A percentile compares a stretch with the other conserved stretches of the same genome.
phyloP scores from a whole-genome alignment of 192 early-diverging fungal species.

The Chytriomyces hyalinus region DNA sequence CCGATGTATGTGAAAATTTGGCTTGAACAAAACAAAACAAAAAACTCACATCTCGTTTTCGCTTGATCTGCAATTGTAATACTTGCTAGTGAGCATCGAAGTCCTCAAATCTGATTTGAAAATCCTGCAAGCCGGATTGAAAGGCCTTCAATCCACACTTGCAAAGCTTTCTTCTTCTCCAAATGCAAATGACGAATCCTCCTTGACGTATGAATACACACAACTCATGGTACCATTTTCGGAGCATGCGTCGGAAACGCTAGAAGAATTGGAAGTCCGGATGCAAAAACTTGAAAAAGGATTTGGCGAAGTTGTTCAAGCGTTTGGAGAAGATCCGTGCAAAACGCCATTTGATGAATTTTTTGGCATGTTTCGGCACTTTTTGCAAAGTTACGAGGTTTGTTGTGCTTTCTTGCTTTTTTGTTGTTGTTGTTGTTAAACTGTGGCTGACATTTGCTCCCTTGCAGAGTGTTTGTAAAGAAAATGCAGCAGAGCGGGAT shows the following conservation, averaged over 20 bases:
- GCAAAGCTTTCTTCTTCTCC: background rate
- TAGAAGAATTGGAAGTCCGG: constrained; percentile 25
- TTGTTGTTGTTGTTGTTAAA: background rate
- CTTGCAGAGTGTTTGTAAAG: constrained; percentile 33
- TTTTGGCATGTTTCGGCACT: constrained; percentile 45
- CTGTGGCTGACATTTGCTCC: constrained; percentile 5
- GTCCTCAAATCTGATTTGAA: constrained; percentile 44
- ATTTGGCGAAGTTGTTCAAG: constrained; percentile 27
- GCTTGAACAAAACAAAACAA: background rate
- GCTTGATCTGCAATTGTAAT: constrained; percentile 5
- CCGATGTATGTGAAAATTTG: constrained; percentile 32
- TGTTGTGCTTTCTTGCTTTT: background rate
- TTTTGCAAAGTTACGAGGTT: constrained; percentile 47
- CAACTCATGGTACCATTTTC: constrained; percentile 39
- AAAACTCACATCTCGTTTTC: background rate
- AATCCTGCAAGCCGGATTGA: constrained; percentile 36
- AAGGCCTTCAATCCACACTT: background rate
- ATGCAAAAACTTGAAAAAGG: constrained; percentile 19
- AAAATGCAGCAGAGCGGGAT: constrained; percentile 41
- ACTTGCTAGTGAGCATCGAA: constrained; percentile 33
- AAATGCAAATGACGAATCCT: background rate
- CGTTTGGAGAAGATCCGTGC: constrained; percentile 47
- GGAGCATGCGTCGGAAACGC: constrained; percentile 5
- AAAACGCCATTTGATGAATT: constrained; percentile 49
- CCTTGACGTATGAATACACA: constrained; percentile 25